Conservation (phyloP, 192 early-diverging fungal species). For the Coemansia sp. region DNA sequence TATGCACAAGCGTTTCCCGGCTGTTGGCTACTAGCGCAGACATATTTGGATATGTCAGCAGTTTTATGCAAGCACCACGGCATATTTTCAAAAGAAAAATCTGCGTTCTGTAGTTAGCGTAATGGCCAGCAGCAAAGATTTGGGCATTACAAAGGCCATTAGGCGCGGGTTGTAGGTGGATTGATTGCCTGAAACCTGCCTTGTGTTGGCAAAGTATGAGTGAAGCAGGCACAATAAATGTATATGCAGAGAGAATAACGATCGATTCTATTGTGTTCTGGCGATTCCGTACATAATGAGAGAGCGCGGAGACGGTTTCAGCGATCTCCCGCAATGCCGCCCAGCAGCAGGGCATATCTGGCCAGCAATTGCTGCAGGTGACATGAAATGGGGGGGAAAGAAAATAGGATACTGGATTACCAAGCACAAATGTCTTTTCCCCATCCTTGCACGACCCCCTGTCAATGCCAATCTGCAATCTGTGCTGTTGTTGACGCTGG, state of each 20-base stretch:
- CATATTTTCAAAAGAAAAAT: too few relatives aligned
- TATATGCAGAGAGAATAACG: constrained; percentile 16
- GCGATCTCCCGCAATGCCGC: constrained; percentile 1
- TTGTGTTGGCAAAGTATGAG: constrained; percentile 1
- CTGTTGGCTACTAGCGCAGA: constrained; percentile 9
- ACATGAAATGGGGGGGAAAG: not conserved
- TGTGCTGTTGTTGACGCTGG: constrained; percentile 12
- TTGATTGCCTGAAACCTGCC: not conserved
- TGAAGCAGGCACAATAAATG: constrained; percentile 31
- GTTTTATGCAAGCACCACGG: constrained; percentile 1
- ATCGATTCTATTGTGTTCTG: constrained; percentile 1
- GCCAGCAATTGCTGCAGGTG: not conserved
- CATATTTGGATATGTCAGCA: constrained; percentile 9
- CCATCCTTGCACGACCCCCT: constrained; percentile 7
- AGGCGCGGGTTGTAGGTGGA: too few relatives aligned
- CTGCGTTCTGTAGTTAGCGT: too few relatives aligned
- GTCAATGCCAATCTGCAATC: constrained; percentile 15
- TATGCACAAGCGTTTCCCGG: constrained; percentile 7
- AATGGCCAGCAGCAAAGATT: too few relatives aligned
- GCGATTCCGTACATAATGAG: constrained; percentile 7
- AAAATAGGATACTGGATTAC: constrained; percentile 6
- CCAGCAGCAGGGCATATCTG: constrained; percentile 1
- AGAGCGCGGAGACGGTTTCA: not conserved
- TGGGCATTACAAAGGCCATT: too few relatives aligned
- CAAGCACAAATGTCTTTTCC: constrained; percentile 7